Percentiles rank a stretch among this genome's conserved stretches.
phyloP scores from a whole-genome alignment of 495 filamentous ascomycete species.

The Penicillium simplicissimum region DNA sequence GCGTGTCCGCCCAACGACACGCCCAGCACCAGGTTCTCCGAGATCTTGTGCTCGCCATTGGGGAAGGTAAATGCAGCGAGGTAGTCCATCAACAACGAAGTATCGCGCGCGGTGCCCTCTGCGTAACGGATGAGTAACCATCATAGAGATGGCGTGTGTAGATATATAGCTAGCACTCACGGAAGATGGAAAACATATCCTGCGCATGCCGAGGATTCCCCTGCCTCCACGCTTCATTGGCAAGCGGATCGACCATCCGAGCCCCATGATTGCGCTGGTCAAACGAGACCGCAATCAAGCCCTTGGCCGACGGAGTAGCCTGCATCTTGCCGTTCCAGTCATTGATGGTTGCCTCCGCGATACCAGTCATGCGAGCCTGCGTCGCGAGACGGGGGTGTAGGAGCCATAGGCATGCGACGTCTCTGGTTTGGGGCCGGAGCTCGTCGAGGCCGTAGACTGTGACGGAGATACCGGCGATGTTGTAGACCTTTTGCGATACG shows the following conservation, averaged over 20 bases:
- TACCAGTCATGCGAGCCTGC: slow-evolving; percentile 67
- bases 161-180: slow-evolving; percentile 35
- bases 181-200: slow-evolving; percentile 77
- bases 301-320: slow-evolving; percentile 31
- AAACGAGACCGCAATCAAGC: slow-evolving; percentile 78
- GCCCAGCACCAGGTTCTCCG: slow-evolving; percentile 73
- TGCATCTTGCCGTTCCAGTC: slow-evolving; percentile 55
- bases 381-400: slow-evolving; percentile 74
- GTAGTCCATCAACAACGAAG: slow-evolving; percentile 67
- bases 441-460: slow-evolving; percentile 80
- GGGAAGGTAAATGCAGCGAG: slow-evolving; percentile 75
- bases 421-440: slow-evolving; percentile 48
- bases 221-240: slow-evolving; percentile 74
- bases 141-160: neutral
- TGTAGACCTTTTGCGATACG: slow-evolving; percentile 60
- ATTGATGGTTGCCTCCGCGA: slow-evolving; percentile 55
- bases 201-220: slow-evolving; percentile 83
- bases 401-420: slow-evolving; percentile 79
- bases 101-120: slow-evolving; percentile 77
- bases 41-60: slow-evolving; percentile 51
- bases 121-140: neutral
- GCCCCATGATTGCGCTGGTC: slow-evolving; percentile 91
- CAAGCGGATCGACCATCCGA: slow-evolving; percentile 55
- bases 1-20: slow-evolving; percentile 87
- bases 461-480: slow-evolving; percentile 74